A percentile compares a stretch with the other conserved stretches of the same genome.
These are phyloP conservation scores for Wickerhamomyces chaumierensis DNA, from an alignment of 805 yeast species.

Conservation along the genomic window DNA sequence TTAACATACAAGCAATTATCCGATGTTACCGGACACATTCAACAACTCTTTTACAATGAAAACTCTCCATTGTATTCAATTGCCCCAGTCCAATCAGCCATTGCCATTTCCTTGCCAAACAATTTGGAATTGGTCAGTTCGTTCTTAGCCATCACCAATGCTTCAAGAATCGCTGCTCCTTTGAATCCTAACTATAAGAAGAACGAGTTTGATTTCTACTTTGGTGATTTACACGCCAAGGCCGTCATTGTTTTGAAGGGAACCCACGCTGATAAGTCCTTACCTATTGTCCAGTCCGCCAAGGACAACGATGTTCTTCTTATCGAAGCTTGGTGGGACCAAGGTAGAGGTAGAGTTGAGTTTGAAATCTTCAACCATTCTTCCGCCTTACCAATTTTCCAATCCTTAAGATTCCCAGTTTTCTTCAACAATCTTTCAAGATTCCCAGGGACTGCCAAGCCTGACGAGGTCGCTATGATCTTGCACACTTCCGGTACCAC, in stretches of 20 bases:
- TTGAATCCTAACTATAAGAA: constrained; percentile 53
- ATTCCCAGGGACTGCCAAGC: constrained; percentile 32
- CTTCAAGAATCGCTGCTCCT: constrained; percentile 56
- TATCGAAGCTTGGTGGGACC: constrained; percentile 40
- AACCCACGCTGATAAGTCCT: constrained; percentile 21
- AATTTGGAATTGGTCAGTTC: constrained; percentile 44
- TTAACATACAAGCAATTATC: constrained; percentile 34
- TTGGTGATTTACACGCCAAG: constrained; percentile 46
- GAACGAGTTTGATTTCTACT: constrained; percentile 51
- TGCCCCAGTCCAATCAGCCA: constrained; percentile 28
- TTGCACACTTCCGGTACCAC: constrained; percentile 71
- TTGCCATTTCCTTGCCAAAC: constrained; percentile 54
- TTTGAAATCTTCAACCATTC: constrained; percentile 21
- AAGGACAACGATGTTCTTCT: constrained; percentile 33
- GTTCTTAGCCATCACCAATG: constrained; percentile 45
- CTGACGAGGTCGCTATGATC: constrained; percentile 50
- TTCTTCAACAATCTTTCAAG: constrained; percentile 19
- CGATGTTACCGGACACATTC: constrained; percentile 35
- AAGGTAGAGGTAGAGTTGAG: constrained; percentile 30
- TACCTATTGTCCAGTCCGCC: constrained; percentile 42
- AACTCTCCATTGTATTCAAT: constrained; percentile 29
- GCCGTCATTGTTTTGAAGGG: constrained; percentile 51
- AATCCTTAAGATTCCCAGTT: constrained; percentile 19
- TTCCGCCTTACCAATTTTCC: constrained; percentile 18
- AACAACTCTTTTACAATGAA: constrained; percentile 31